Evolutionary conservation across 2,329 filamentous ascomycete genomes (phyloP).

Genomic region (Kalmusia sp.): DNA sequence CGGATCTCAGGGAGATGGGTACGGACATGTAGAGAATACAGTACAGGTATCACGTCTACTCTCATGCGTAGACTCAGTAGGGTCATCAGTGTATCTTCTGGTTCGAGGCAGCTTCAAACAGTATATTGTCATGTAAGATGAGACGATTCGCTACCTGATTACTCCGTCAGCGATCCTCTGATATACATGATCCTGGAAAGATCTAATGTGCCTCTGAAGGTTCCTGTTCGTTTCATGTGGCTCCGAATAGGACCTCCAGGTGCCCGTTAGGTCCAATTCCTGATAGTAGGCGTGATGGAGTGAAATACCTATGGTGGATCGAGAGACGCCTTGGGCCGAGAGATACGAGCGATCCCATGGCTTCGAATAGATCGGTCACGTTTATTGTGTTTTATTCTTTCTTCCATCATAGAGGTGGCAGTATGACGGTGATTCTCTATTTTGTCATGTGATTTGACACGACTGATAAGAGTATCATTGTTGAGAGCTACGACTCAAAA

Average conservation of each 20-base stretch:
- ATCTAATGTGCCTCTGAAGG: not conserved
- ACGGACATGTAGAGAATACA: no score
- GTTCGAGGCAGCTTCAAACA: no score
- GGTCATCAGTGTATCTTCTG: no score
- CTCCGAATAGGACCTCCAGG: not conserved
- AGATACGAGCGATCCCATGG: constrained; percentile 2
- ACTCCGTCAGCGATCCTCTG: constrained; percentile 1
- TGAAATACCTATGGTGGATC: constrained; percentile 4
- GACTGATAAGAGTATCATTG: constrained; percentile 7
- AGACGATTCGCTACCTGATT: not conserved
- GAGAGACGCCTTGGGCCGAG: constrained; percentile 4
- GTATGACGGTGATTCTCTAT: constrained; percentile 4
- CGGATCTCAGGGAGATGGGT: no score
- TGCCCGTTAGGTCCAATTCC: not conserved
- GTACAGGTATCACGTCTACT: no score
- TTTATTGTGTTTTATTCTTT: constrained; percentile 7
- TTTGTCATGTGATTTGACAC: constrained; percentile 6
- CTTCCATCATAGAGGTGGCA: constrained; percentile 7
- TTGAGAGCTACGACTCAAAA: constrained; percentile 9
- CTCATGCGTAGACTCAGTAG: no score
- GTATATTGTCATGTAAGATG: not conserved
- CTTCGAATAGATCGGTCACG: constrained; percentile 7
- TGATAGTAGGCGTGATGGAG: constrained; percentile 7
- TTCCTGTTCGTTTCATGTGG: not conserved
- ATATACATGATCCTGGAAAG: constrained; percentile 1